Evolutionary conservation across 2,329 filamentous ascomycete genomes (phyloP).

Genomic region (Talaromyces funiculosus): DNA sequence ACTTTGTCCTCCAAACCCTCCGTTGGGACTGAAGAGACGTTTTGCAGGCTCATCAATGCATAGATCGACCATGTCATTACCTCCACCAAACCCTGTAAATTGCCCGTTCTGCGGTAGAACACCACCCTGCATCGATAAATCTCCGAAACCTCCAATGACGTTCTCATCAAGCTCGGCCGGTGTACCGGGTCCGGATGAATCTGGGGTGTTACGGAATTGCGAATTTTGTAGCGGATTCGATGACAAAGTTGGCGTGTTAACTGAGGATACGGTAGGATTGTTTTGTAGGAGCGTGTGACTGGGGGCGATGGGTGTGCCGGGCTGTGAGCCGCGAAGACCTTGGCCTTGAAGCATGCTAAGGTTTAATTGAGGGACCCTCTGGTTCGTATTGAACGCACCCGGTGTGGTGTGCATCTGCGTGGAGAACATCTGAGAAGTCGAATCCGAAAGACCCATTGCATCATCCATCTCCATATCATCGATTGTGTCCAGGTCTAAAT

Average conservation of each 20-base stretch:
- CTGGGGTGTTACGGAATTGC: slow-evolving; percentile 52
- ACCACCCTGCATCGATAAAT: slow-evolving; percentile 52
- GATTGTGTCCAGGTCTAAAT: slow-evolving; percentile 68
- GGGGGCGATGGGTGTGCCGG: slow-evolving; percentile 73
- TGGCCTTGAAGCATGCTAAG: slow-evolving; percentile 70
- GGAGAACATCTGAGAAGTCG: slow-evolving; percentile 39
- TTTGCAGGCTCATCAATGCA: slow-evolving; percentile 93
- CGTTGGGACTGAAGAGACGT: slow-evolving; percentile 80
- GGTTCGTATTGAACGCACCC: slow-evolving; percentile 52
- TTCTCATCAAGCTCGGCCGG: slow-evolving; percentile 71
- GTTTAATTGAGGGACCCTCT: slow-evolving; percentile 64
- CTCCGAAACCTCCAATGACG: slow-evolving; percentile 58
- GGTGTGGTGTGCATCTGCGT: slow-evolving; percentile 58
- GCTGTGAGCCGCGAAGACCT: slow-evolving; percentile 77
- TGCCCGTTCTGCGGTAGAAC: slow-evolving; percentile 40
- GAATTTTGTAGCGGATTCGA: slow-evolving; percentile 63
- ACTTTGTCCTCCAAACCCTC: slow-evolving; percentile 56
- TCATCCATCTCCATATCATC: slow-evolving; percentile 98
- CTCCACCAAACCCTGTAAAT: slow-evolving; percentile 39
- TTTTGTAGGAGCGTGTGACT: slow-evolving; percentile 70
- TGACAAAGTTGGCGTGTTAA: slow-evolving; percentile 87
- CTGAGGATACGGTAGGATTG: slow-evolving; percentile 93
- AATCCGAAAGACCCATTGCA: slow-evolving; percentile 51
- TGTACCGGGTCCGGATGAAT: slow-evolving; percentile 64
- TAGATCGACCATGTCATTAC: slow-evolving; percentile 52